Evolutionary conservation across 345 rosid species (phyloP).

Genomic region (Orychophragmus violaceus): DNA sequence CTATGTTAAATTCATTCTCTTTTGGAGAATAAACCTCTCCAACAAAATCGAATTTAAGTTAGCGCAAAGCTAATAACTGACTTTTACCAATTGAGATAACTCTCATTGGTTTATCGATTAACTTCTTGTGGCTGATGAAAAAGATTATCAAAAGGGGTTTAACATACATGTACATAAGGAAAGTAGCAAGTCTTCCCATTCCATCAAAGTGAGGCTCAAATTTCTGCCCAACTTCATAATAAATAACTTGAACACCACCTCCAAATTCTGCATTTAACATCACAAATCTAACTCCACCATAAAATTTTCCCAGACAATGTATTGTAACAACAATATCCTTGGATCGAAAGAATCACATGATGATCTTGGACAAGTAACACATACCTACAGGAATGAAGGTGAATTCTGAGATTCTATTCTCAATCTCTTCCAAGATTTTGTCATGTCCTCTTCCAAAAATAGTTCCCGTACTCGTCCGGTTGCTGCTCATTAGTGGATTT

Average conservation of each 20-base stretch:
- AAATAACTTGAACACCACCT: conserved; percentile 79
- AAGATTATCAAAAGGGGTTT: not conserved
- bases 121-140: not conserved
- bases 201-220: conserved; percentile 88
- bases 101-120: not conserved
- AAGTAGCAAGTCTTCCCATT: conserved; percentile 75
- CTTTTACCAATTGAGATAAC: no score
- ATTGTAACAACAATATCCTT: not conserved
- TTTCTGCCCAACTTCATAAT: conserved; percentile 83
- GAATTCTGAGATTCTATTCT: no score
- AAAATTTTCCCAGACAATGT: not conserved
- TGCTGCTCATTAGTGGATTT: no score
- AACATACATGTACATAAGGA: conserved; percentile 91
- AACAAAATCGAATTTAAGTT: no score
- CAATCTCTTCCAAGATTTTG: no score
- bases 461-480: no score
- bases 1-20: no score
- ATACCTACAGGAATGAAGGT: no score
- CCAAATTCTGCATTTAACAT: conserved; percentile 57
- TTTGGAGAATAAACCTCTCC: no score
- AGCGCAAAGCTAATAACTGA: no score
- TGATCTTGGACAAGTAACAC: no score
- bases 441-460: no score
- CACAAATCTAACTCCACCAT: not conserved
- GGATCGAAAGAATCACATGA: not conserved